Percentiles rank a stretch among this genome's conserved stretches.
Evolutionary conservation across 129 eudicot genomes (phyloP).

Genomic region (Silybum marianum): DNA sequence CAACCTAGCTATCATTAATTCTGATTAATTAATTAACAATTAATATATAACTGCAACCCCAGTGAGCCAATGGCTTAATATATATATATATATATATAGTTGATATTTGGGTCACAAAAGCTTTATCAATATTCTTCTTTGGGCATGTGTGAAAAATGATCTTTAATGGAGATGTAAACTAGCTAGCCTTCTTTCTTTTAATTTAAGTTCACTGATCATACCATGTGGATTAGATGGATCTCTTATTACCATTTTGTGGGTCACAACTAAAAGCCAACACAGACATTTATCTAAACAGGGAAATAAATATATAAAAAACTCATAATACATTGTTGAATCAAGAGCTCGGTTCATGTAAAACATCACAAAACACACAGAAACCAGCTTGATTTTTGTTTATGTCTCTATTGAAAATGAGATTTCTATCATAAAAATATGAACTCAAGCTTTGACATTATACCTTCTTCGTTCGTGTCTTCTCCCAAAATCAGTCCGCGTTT

Average conservation of each 20-base stretch:
- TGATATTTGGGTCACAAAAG: not conserved
- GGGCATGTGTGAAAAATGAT: not conserved
- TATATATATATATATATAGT: too few species aligned
- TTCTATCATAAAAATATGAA: too few species aligned
- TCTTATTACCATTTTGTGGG: too few species aligned
- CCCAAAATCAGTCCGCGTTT: too few species aligned
- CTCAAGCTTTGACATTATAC: too few species aligned
- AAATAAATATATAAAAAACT: too few species aligned
- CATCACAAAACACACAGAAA: too few species aligned
- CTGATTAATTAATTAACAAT: not conserved
- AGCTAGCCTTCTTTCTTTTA: not conserved
- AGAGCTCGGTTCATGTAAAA: too few species aligned
- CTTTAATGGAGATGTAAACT: not conserved
- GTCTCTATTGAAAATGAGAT: too few species aligned
- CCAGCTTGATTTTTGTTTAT: too few species aligned
- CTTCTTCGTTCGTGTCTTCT: too few species aligned
- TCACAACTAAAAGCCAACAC: not conserved
- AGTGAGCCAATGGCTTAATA: not conserved
- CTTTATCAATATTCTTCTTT: not conserved
- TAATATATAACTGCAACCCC: not conserved
- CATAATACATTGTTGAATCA: too few species aligned
- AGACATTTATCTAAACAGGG: not conserved
- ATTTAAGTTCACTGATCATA: not conserved
- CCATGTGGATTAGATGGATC: not conserved
- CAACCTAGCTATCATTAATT: constrained; percentile 20